phyloP scores from a whole-genome alignment of 768 basidiomycete species.

The Trametes cubensis region DNA sequence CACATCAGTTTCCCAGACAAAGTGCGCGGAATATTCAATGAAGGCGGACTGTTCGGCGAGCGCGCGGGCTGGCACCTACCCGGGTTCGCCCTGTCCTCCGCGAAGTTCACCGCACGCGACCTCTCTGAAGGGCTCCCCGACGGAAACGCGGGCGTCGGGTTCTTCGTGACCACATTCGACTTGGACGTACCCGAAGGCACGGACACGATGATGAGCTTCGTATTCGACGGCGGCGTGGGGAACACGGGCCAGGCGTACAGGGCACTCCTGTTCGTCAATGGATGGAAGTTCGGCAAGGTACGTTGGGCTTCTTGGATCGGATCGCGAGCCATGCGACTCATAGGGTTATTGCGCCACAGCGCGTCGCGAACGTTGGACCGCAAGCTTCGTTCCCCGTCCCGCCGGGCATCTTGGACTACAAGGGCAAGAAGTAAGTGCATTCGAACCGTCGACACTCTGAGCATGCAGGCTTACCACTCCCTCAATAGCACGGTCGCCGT shows the following conservation, averaged over 20 bases:
- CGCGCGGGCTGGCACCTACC: slow-evolving; percentile 53
- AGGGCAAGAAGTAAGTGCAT: slow-evolving; percentile 63
- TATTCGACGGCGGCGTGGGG: slow-evolving; percentile 47
- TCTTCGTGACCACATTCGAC: slow-evolving; percentile 77
- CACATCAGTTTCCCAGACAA: slow-evolving; percentile 71
- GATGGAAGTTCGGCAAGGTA: slow-evolving; percentile 90
- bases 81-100: slow-evolving; percentile 57
- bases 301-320: slow-evolving; percentile 21
- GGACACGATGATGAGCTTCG: slow-evolving; percentile 75
- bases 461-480: neutral
- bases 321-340: neutral
- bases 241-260: slow-evolving; percentile 68
- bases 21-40: slow-evolving; percentile 48
- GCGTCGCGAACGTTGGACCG: slow-evolving; percentile 47
- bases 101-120: slow-evolving; percentile 57
- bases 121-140: slow-evolving; percentile 61
- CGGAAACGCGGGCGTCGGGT: slow-evolving; percentile 69
- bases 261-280: slow-evolving; percentile 77
- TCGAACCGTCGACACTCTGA: neutral
- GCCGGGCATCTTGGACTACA: slow-evolving; percentile 75
- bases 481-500: slow-evolving; percentile 43
- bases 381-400: slow-evolving; percentile 84
- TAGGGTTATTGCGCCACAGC: slow-evolving; percentile 12
- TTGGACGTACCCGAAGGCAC: slow-evolving; percentile 57
- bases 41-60: slow-evolving; percentile 48